Conservation (phyloP, 176 grass and related monocot species). For the Cenchrus americanus region DNA sequence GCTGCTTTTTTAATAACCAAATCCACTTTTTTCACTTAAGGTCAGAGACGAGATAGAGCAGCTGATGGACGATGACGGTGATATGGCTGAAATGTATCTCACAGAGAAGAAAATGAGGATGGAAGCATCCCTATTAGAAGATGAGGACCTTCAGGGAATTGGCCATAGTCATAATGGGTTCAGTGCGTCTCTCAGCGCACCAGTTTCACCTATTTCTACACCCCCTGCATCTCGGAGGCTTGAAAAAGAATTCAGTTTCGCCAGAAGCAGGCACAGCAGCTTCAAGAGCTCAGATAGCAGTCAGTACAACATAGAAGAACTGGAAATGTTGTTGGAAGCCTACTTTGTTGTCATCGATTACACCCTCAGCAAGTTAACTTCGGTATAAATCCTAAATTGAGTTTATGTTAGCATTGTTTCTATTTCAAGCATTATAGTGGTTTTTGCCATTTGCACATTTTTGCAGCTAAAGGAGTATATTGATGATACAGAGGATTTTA, state of each 20-base stretch:
- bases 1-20: not conserved
- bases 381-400: constrained; percentile 52
- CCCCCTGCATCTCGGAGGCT: constrained; percentile 52
- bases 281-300: constrained; percentile 70
- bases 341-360: constrained; percentile 91
- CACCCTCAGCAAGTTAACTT: constrained; percentile 85
- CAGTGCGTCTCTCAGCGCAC: constrained; percentile 68
- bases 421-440: not conserved
- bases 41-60: constrained; percentile 97
- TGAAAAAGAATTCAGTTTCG: constrained; percentile 68
- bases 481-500: constrained; percentile 98
- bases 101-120: constrained; percentile 83
- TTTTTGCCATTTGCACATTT: constrained; percentile 26
- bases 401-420: not conserved
- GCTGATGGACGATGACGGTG: constrained; percentile 94
- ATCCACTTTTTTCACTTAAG: constrained; percentile 46
- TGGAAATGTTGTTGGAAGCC: constrained; percentile 96
- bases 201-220: constrained; percentile 82
- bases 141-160: constrained; percentile 56
- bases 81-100: constrained; percentile 99
- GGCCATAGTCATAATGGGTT: constrained; percentile 48
- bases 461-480: constrained; percentile 97
- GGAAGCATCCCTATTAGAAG: constrained; percentile 66
- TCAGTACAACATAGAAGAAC: constrained; percentile 65
- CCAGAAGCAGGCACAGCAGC: constrained; percentile 71